phyloP scores from a whole-genome alignment of 2,329 filamentous ascomycete species.

The Sclerotinia trifoliorum region DNA sequence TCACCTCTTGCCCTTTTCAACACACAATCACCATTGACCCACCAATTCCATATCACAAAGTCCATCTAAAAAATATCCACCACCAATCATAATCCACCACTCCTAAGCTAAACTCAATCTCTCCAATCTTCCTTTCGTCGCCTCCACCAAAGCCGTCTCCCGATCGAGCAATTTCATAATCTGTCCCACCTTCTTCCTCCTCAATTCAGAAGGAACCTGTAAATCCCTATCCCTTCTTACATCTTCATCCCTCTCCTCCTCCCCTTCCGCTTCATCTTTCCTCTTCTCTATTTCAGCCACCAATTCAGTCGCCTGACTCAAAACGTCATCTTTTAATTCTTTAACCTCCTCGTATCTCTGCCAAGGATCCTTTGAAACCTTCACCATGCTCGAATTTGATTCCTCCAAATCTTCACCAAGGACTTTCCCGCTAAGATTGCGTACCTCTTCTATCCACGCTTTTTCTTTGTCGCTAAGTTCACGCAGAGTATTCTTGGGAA shows the following conservation, averaged over 20 bases:
- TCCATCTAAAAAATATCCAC: neutral
- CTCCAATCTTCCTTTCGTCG: constrained; percentile 61
- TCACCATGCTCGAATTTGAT: constrained; percentile 1
- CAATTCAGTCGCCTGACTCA: constrained; percentile 35
- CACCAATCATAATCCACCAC: neutral
- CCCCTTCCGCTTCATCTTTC: neutral
- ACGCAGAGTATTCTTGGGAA: constrained; percentile 48
- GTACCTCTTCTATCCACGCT: constrained; percentile 57
- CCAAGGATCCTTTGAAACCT: constrained; percentile 48
- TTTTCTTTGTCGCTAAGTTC: constrained; percentile 63
- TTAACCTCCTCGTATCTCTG: constrained; percentile 55
- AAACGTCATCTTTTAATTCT: constrained; percentile 44
- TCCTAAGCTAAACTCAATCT: constrained; percentile 45
- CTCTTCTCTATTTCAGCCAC: neutral
- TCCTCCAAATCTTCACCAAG: constrained; percentile 26
- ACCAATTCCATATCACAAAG: neutral
- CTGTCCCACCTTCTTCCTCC: constrained; percentile 61
- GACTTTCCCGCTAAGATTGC: constrained; percentile 44
- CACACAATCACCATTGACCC: too few relatives aligned
- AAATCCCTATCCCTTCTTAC: constrained; percentile 28
- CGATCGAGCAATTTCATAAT: constrained; percentile 63
- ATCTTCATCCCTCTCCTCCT: constrained; percentile 27
- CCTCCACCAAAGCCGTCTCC: constrained; percentile 67
- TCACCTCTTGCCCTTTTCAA: neutral
- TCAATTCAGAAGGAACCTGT: constrained; percentile 57